These are phyloP conservation scores for Glycine soja DNA, from an alignment of 306 rosid species.

Conservation along the genomic window DNA sequence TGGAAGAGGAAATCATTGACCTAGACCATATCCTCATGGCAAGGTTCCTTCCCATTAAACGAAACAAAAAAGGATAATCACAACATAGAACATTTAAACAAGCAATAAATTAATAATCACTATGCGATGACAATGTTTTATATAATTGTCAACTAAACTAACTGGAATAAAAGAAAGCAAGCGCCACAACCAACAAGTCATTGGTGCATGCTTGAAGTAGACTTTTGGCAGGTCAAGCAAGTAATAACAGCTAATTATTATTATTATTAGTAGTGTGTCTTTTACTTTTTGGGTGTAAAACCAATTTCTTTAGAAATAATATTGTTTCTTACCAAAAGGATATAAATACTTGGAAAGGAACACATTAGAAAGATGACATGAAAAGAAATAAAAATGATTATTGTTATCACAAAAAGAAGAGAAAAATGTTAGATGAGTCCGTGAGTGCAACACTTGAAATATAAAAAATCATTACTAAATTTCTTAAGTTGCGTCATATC, in stretches of 20 bases:
- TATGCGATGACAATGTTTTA: neutral
- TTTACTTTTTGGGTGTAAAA: neutral
- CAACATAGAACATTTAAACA: neutral
- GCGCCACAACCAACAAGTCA: neutral
- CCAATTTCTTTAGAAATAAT: too few relatives aligned
- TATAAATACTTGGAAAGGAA: too few relatives aligned
- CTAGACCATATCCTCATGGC: neutral
- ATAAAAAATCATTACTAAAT: neutral
- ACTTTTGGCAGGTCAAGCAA: slow-evolving; percentile 35
- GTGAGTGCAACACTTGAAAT: neutral
- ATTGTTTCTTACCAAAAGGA: too few relatives aligned
- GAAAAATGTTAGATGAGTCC: neutral
- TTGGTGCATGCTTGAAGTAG: slow-evolving; percentile 11
- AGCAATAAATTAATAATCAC: neutral
- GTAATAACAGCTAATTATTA: neutral
- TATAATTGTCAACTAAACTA: slow-evolving; percentile 13
- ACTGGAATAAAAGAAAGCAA: neutral
- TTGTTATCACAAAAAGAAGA: neutral
- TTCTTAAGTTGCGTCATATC: slow-evolving; percentile 2
- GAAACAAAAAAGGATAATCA: neutral
- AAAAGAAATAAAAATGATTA: neutral
- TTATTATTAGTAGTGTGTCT: neutral
- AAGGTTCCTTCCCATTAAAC: slow-evolving; percentile 2
- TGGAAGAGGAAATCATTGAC: neutral
- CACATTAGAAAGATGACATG: too few relatives aligned